Conservation (phyloP, 257 asterid genomes). For the Phtheirospermum japonicum region DNA sequence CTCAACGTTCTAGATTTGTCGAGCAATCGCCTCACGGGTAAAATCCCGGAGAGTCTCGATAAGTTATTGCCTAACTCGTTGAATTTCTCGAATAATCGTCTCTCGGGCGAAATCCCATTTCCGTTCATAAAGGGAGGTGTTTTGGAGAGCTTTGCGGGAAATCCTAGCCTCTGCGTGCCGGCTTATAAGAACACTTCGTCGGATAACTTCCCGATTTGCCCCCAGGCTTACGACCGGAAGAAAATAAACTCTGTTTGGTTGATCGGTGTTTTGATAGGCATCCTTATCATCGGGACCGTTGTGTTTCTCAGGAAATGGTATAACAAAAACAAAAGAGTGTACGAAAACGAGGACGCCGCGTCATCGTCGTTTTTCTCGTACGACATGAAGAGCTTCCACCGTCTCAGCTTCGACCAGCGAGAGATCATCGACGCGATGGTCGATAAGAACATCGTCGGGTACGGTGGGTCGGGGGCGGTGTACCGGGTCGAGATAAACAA, state of each 20-base stretch:
- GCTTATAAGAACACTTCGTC: slow-evolving; percentile 19
- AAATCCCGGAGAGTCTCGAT: slow-evolving; percentile 52
- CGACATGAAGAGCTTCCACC: slow-evolving; percentile 81
- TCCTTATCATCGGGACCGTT: slow-evolving; percentile 49
- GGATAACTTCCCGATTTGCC: slow-evolving; percentile 41
- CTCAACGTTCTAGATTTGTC: slow-evolving; percentile 86
- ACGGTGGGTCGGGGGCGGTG: slow-evolving; percentile 92
- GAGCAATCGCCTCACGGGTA: slow-evolving; percentile 51
- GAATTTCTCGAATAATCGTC: slow-evolving; percentile 71
- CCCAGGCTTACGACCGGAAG: slow-evolving; percentile 34
- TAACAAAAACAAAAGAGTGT: slow-evolving; percentile 32
- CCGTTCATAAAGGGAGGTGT: slow-evolving; percentile 59
- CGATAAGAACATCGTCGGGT: slow-evolving; percentile 90
- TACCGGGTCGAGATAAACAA: slow-evolving; percentile 67
- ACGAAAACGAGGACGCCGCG: slow-evolving; percentile 46
- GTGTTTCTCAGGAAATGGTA: slow-evolving; percentile 58
- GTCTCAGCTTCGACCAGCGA: slow-evolving; percentile 63
- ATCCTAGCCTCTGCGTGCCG: slow-evolving; percentile 66
- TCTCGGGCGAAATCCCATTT: slow-evolving; percentile 76
- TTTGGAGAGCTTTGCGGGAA: slow-evolving; percentile 69
- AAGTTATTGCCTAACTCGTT: slow-evolving; percentile 64
- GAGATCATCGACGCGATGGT: slow-evolving; percentile 78
- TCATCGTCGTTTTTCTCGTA: slow-evolving; percentile 63
- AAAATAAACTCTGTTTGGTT: slow-evolving; percentile 51
- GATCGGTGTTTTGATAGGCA: slow-evolving; percentile 42